phyloP scores from a whole-genome alignment of 345 rosid genomes.

The Balakata baccata region DNA sequence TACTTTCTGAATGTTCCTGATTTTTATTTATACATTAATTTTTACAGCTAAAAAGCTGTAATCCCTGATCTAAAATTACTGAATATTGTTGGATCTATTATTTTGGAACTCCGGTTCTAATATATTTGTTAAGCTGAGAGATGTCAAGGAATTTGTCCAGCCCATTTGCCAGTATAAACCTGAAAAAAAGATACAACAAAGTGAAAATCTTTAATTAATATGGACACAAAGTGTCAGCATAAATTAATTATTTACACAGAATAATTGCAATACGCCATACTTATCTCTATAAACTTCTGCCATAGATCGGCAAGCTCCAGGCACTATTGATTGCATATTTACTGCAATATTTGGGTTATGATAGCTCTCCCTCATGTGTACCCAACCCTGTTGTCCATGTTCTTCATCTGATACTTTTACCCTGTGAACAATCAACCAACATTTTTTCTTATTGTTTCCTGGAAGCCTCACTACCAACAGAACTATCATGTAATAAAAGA shows the following conservation, averaged over 20 bases:
- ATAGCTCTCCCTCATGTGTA: conserved; percentile 81
- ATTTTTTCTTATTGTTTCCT: no score
- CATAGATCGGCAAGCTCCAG: conserved; percentile 66
- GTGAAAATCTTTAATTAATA: neutral
- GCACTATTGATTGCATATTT: conserved; percentile 64
- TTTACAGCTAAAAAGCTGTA: no score
- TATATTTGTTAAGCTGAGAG: conserved; percentile 50
- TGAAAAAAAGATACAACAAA: conserved; percentile 23
- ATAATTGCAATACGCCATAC: conserved; percentile 31
- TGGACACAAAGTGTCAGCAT: no score
- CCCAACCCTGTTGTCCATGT: conserved; percentile 70
- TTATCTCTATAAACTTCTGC: conserved; percentile 44
- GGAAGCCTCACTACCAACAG: no score
- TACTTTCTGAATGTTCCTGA: no score
- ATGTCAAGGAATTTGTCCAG: conserved; percentile 56
- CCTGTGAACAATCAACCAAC: conserved; percentile 30
- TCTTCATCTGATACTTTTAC: conserved; percentile 54
- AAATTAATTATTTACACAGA: neutral
- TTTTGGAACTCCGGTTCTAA: conserved; percentile 9
- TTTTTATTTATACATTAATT: no score
- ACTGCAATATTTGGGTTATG: conserved; percentile 86
- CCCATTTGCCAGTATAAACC: conserved; percentile 66
- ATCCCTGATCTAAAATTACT: no score
- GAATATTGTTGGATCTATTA: neutral
- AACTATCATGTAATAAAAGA: no score